Conservation (phyloP, 345 rosid species). For the Arabidopsis suecica region DNA sequence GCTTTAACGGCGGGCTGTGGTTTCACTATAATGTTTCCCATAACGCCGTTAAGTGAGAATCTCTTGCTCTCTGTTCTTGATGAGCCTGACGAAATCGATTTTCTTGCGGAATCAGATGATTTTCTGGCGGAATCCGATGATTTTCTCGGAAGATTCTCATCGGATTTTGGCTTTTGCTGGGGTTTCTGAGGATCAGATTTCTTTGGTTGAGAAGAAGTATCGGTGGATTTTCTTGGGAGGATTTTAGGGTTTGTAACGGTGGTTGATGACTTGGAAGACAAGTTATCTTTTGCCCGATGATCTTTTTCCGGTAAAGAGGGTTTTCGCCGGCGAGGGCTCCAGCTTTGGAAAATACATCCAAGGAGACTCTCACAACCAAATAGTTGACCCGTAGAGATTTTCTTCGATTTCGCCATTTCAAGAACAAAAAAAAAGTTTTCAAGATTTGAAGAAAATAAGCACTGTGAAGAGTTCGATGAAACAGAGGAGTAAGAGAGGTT, state of each 20-base stretch:
- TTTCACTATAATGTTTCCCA: conserved; percentile 81
- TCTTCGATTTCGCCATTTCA: conserved; percentile 35
- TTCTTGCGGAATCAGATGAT: conserved; percentile 36
- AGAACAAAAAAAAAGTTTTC: background rate
- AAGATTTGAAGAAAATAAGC: conserved; percentile 17
- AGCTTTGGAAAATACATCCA: conserved; percentile 54
- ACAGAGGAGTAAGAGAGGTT: conserved; percentile 30
- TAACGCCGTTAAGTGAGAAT: conserved; percentile 48
- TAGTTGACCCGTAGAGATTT: conserved; percentile 30
- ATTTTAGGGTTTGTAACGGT: conserved; percentile 42
- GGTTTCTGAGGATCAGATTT: conserved; percentile 35
- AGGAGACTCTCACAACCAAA: conserved; percentile 62
- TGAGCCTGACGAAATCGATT: conserved; percentile 52
- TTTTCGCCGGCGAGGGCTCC: conserved; percentile 53
- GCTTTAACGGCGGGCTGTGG: conserved; percentile 42
- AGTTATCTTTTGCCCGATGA: conserved; percentile 28
- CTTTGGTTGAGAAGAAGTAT: conserved; percentile 36
- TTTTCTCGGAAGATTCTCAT: conserved; percentile 37
- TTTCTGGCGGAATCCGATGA: conserved; percentile 39
- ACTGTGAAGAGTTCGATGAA: conserved; percentile 34
- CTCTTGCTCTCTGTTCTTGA: conserved; percentile 42
- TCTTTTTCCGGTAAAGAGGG: conserved; percentile 47
- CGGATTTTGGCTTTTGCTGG: conserved; percentile 27
- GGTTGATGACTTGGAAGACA: conserved; percentile 43
- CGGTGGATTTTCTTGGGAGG: conserved; percentile 31